phyloP scores from a whole-genome alignment of 257 asterid species.

The Penstemon eatonii region DNA sequence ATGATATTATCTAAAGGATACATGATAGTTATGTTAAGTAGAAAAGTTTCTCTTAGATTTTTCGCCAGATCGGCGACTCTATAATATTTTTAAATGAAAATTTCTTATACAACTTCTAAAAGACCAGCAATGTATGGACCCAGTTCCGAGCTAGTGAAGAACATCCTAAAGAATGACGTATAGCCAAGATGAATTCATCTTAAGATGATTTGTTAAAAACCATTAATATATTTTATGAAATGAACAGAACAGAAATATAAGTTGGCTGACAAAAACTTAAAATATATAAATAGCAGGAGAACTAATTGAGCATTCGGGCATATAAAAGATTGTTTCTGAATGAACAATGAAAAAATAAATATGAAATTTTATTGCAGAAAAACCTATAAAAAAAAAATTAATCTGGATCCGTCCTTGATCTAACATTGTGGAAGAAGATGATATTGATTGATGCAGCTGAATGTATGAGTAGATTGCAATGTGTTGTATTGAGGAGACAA shows the following conservation, averaged over 20 bases:
- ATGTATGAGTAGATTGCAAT: not conserved
- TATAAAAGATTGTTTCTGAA: constrained; percentile 10
- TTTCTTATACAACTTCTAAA: too few species aligned
- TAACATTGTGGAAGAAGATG: constrained; percentile 6
- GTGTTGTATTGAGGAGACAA: not conserved
- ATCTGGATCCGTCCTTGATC: constrained; percentile 8
- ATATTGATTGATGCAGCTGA: not conserved
- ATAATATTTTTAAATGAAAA: too few species aligned
- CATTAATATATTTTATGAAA: constrained; percentile 12
- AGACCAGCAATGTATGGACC: not conserved
- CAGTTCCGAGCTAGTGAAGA: constrained; percentile 6
- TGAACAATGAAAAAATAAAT: constrained; percentile 4
- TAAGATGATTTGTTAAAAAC: constrained; percentile 10
- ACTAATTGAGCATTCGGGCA: constrained; percentile 22
- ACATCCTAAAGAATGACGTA: constrained; percentile 11
- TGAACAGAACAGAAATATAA: constrained; percentile 6
- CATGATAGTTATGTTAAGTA: not conserved
- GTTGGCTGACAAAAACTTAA: not conserved
- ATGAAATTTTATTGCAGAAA: not conserved
- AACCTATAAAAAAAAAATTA: too few species aligned
- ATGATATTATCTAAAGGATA: not conserved
- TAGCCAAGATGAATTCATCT: constrained; percentile 8
- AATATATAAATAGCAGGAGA: not conserved
- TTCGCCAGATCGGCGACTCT: not conserved
- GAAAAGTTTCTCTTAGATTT: not conserved